A percentile compares a stretch with the other conserved stretches of the same genome.
Conservation (phyloP, 129 eudicot species). For the Arctium lappa region DNA sequence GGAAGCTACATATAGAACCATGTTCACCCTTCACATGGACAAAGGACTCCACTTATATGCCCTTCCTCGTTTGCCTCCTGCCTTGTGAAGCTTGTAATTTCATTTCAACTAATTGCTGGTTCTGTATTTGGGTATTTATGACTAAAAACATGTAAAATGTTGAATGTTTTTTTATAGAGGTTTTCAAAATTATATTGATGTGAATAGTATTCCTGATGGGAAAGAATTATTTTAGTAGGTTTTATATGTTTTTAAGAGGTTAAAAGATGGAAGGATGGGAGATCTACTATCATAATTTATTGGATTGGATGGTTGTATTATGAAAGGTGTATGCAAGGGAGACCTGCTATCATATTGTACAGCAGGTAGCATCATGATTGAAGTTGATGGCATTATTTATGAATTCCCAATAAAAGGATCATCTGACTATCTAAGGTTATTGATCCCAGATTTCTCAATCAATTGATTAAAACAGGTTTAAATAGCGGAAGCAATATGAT, state of each 20-base stretch:
- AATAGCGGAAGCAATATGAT: too few relatives aligned
- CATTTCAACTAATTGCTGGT: not conserved
- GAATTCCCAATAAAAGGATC: constrained; percentile 77
- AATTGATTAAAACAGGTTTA: too few relatives aligned
- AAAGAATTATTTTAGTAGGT: not conserved
- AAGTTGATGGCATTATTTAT: constrained; percentile 57
- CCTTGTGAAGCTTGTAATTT: not conserved
- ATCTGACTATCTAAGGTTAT: constrained; percentile 19
- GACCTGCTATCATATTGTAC: too few relatives aligned
- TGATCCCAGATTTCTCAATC: constrained; percentile 37
- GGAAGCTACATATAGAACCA: constrained; percentile 50
- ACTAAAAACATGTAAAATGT: not conserved
- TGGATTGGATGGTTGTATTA: not conserved
- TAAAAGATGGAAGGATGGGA: not conserved
- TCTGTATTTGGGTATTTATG: not conserved
- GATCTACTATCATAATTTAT: not conserved
- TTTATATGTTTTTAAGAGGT: not conserved
- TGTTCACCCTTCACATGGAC: constrained; percentile 60
- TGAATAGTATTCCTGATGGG: not conserved
- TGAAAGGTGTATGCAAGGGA: too few relatives aligned
- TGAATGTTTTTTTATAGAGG: not conserved
- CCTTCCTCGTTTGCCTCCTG: constrained; percentile 28
- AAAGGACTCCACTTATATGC: constrained; percentile 39
- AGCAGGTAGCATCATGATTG: constrained; percentile 66
- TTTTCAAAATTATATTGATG: too few relatives aligned